phyloP scores from a whole-genome alignment of 2,329 filamentous ascomycete species.

The Ceratocystiopsis minuta region DNA sequence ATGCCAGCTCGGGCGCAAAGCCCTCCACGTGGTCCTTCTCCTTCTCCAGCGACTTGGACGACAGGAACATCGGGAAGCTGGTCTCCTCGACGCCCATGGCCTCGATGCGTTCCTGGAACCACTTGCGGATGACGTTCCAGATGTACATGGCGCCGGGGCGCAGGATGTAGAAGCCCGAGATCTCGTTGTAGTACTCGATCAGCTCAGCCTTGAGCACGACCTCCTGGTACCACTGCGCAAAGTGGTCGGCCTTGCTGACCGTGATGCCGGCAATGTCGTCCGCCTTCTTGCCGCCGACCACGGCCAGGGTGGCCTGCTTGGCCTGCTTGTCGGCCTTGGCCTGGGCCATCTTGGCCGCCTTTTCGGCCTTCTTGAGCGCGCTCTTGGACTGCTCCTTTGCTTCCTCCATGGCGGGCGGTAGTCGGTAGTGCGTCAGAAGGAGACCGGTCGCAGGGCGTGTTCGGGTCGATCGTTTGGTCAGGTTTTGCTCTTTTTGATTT shows the following conservation, averaged over 20 bases:
- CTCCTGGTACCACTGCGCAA: constrained; percentile 93
- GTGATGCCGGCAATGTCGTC: constrained; percentile 76
- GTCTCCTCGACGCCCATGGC: constrained; percentile 84
- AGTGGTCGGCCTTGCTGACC: constrained; percentile 67
- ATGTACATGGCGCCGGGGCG: constrained; percentile 46
- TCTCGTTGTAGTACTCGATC: constrained; percentile 87
- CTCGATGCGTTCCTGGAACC: constrained; percentile 63
- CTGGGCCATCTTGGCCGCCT: constrained; percentile 42
- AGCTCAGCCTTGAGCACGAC: constrained; percentile 92
- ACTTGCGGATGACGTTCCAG: constrained; percentile 47
- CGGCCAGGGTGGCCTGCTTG: constrained; percentile 32
- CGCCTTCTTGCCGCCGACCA: constrained; percentile 40
- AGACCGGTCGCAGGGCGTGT: too few relatives aligned
- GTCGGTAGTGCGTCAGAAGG: too few relatives aligned
- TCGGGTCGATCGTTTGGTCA: too few relatives aligned
- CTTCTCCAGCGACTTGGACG: constrained; percentile 65
- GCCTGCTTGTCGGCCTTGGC: constrained; percentile 45
- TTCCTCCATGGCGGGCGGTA: constrained; percentile 9
- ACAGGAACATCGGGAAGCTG: constrained; percentile 93
- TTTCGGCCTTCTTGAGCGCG: constrained; percentile 47
- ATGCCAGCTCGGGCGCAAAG: constrained; percentile 85
- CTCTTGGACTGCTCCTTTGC: constrained; percentile 35
- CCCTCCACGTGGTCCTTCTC: constrained; percentile 97
- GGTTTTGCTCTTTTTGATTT: background rate
- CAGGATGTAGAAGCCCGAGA: constrained; percentile 92